Percentiles rank a stretch among this genome's conserved stretches.
Evolutionary conservation across 2,329 filamentous ascomycete genomes (phyloP).

Genomic region (Neurospora crassa): DNA sequence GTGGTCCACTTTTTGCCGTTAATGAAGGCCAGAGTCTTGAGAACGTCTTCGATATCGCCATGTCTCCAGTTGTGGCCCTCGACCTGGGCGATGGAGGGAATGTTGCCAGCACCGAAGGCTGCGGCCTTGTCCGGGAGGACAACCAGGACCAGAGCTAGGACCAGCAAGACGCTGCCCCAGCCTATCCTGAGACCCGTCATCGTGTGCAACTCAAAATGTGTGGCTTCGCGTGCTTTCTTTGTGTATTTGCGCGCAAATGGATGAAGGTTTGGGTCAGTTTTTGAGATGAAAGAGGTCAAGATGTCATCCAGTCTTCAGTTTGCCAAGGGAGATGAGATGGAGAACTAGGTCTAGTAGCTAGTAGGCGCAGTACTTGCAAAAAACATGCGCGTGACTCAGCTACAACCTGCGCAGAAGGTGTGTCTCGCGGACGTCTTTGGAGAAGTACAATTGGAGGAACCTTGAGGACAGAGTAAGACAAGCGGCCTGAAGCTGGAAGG

Average conservation of each 20-base stretch:
- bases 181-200: conserved; percentile 40
- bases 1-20: conserved; percentile 78
- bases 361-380: neutral
- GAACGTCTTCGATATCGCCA: conserved; percentile 73
- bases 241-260: neutral
- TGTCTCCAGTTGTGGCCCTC: conserved; percentile 63
- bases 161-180: conserved; percentile 42
- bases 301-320: neutral
- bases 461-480: neutral
- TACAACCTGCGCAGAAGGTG: neutral
- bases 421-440: neutral
- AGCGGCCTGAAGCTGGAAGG: neutral
- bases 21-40: conserved; percentile 67
- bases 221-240: neutral
- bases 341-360: neutral
- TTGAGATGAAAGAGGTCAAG: neutral
- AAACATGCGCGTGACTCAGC: neutral
- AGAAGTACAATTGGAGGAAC: neutral
- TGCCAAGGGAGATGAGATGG: neutral
- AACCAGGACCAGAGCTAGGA: conserved; percentile 43
- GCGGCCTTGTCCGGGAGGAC: conserved; percentile 45
- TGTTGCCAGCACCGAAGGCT: conserved; percentile 63
- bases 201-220: neutral
- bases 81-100: conserved; percentile 55
- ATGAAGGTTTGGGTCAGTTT: neutral